Base-by-base conservation (phyloP, 805 yeast genomes). In the Myxozyma monticola region DNA sequence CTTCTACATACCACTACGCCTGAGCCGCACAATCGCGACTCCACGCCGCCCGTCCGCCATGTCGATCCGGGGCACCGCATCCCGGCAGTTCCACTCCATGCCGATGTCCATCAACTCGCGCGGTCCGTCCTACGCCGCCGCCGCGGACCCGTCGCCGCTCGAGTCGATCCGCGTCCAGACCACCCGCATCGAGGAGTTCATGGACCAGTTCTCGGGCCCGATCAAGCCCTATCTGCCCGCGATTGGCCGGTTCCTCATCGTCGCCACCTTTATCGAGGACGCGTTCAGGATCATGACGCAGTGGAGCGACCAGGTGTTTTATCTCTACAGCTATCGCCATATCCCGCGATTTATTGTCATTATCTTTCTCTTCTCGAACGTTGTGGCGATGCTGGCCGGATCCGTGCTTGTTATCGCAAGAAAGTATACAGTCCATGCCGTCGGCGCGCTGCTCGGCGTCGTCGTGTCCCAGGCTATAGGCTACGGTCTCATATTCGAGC, bases 241-340 rank as follows among this genome's bases (percentile, higher is more conserved):
- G 20, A 79, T 91, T 62, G 98, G 96, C 33, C 77, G 98, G 51
- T 81, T 87, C 54, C 79, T 90, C 59, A 90, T 91, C 55, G 96
- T 91, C 48, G 95, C 96, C 42, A 93, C 98, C 0, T 91, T 90
- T 66, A 79, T 81, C 59, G 98, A 91, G 70, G 98, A 93, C 65
- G 79, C 96, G 2, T 66, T 84, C 45, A 79, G 99, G 68, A 87
- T 91, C 62, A 61, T 82, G 45, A 72, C 88, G 4, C 97, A 90
- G 71, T 91, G 97, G 97, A 69, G 77, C 30, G 96, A 88, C 63
- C 99, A 91, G 70, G 87, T 88, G 21, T 85, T 80, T 67, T 91
- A 85, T 68, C 75, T 93, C 60, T 78, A 86, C 73, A 80, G 81
- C 60, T 85, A 81, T 73, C 81, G 95, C 66, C 87, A 83, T 60